A percentile compares a stretch with the other conserved stretches of the same genome.
Conservation (phyloP, 306 rosid species). For the Rosa rugosa region DNA sequence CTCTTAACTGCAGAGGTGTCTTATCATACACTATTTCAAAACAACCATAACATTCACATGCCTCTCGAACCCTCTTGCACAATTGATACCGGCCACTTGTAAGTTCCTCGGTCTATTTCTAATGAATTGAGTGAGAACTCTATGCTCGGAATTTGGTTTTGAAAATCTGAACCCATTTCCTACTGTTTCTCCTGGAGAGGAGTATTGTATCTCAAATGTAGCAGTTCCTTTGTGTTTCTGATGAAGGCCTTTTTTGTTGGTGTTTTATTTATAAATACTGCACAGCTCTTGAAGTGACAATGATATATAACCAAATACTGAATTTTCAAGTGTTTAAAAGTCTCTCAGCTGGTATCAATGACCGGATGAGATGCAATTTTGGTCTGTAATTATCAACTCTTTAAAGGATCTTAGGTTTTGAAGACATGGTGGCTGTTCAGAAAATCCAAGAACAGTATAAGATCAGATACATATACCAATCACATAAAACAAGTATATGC, state of each 20-base stretch:
- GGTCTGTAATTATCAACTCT: too few relatives aligned
- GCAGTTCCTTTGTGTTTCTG: background rate
- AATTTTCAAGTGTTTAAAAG: background rate
- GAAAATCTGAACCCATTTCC: constrained; percentile 1
- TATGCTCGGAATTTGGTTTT: background rate
- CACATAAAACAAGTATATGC: too few relatives aligned
- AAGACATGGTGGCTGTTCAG: too few relatives aligned
- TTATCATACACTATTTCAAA: too few relatives aligned
- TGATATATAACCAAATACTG: background rate
- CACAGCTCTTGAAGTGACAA: background rate
- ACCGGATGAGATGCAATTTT: background rate
- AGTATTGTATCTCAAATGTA: background rate
- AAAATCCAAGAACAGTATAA: too few relatives aligned
- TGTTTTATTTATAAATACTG: too few relatives aligned
- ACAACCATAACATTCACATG: too few relatives aligned
- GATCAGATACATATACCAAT: too few relatives aligned
- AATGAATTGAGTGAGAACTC: background rate
- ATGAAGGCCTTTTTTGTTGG: background rate
- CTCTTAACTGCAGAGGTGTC: background rate
- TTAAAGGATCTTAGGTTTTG: too few relatives aligned
- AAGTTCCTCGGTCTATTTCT: constrained; percentile 27
- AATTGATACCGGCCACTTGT: constrained; percentile 23
- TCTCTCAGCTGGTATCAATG: background rate
- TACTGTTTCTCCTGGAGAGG: background rate
- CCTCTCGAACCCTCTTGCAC: constrained; percentile 33